Conservation (phyloP, 345 rosid genomes). For the Pistacia vera region DNA sequence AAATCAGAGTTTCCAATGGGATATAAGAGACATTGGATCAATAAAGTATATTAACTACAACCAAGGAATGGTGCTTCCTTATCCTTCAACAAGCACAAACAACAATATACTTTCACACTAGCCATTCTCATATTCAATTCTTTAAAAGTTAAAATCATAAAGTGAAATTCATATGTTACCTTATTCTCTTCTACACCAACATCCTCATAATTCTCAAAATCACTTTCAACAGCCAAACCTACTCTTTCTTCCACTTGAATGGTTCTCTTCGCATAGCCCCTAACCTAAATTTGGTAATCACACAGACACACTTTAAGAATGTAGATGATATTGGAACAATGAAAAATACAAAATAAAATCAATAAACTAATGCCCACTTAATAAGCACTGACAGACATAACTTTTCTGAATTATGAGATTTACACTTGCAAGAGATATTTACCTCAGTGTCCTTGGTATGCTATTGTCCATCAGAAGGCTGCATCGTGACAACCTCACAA, state of each 20-base stretch:
- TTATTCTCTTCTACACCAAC: no score
- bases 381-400: neutral
- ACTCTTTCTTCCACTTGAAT: neutral
- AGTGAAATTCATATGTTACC: neutral
- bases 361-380: neutral
- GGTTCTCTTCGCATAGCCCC: slow-evolving; percentile 17
- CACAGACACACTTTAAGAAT: slow-evolving; percentile 10
- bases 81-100: neutral
- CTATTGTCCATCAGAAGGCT: slow-evolving; percentile 39
- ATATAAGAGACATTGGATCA: slow-evolving; percentile 9
- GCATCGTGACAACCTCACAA: slow-evolving; percentile 54
- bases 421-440: slow-evolving; percentile 21
- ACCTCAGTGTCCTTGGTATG: slow-evolving; percentile 33
- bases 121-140: neutral
- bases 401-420: neutral
- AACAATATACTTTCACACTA: neutral
- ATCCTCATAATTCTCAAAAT: no score
- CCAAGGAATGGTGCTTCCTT: neutral
- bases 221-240: neutral
- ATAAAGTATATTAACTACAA: neutral
- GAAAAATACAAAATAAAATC: neutral
- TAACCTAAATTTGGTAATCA: slow-evolving; percentile 27
- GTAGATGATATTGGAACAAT: slow-evolving; percentile 4
- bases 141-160: neutral
- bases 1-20: neutral